Evolutionary conservation across 2,329 filamentous ascomycete genomes (phyloP).

Genomic region (Macroventuria anomochaeta): DNA sequence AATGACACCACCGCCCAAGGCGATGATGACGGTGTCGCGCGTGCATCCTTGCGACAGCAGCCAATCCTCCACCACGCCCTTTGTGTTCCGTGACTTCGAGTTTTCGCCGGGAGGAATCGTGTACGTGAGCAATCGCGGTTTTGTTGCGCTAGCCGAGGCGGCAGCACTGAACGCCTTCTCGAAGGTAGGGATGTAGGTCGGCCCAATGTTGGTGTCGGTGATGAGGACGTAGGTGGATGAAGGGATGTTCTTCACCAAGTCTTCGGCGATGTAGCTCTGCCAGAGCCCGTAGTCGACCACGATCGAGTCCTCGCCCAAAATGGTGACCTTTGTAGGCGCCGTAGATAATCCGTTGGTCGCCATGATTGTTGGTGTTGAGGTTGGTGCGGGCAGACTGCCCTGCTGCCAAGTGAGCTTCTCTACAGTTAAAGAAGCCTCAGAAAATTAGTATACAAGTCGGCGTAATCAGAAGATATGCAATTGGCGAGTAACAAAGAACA

Average conservation of each 20-base stretch:
- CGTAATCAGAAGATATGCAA: background rate
- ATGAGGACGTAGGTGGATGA: conserved; percentile 96
- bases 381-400: conserved; percentile 14
- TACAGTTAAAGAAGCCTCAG: background rate
- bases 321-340: conserved; percentile 70
- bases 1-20: conserved; percentile 93
- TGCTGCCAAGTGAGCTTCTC: conserved; percentile 6
- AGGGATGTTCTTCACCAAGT: conserved; percentile 76
- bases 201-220: conserved; percentile 90
- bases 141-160: conserved; percentile 39
- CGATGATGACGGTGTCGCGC: conserved; percentile 91
- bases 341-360: conserved; percentile 36
- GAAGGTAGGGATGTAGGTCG: conserved; percentile 82
- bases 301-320: conserved; percentile 89
- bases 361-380: conserved; percentile 30
- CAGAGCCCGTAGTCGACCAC: conserved; percentile 91
- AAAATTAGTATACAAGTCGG: background rate
- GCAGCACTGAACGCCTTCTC: conserved; percentile 66
- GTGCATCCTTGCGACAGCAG: conserved; percentile 91
- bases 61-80: conserved; percentile 97
- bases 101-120: conserved; percentile 92
- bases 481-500: background rate
- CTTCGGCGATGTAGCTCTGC: conserved; percentile 78
- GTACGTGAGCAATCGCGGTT: conserved; percentile 79
- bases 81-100: conserved; percentile 91